A percentile compares a stretch with the other conserved stretches of the same genome.
phyloP scores from a whole-genome alignment of 306 rosid genomes.

The Castanopsis chinensis region DNA sequence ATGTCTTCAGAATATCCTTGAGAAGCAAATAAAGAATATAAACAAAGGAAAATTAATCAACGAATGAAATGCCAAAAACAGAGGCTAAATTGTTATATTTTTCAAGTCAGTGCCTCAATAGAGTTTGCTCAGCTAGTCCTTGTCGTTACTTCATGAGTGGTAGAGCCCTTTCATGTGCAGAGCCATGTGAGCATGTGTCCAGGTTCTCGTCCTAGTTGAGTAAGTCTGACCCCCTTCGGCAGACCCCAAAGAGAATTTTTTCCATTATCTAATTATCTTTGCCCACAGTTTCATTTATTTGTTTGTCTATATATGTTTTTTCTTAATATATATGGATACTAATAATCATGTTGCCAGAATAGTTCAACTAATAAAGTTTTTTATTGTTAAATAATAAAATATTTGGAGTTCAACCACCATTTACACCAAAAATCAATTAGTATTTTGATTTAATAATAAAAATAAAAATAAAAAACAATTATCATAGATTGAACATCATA shows the following conservation, averaged over 20 bases:
- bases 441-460: rapidly evolving
- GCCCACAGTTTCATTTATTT: neutral
- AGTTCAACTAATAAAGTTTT: rapidly evolving
- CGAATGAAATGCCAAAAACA: neutral
- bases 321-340: neutral
- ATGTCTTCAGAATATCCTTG: neutral
- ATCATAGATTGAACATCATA: too few species aligned
- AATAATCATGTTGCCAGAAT: neutral
- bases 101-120: conserved; percentile 12
- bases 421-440: too few species aligned
- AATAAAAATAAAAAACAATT: too few species aligned
- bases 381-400: too few species aligned
- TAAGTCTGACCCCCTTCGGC: conserved; percentile 21
- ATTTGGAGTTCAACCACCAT: rapidly evolving
- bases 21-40: neutral
- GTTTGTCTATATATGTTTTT: neutral
- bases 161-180: conserved; percentile 55
- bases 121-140: conserved; percentile 22
- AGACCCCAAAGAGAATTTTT: conserved; percentile 37
- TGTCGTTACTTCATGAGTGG: conserved; percentile 36
- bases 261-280: neutral
- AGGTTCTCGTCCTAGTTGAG: conserved; percentile 33
- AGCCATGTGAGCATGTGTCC: conserved; percentile 81
- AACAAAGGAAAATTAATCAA: neutral
- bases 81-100: conserved; percentile 27